Evolutionary conservation across 306 rosid genomes (phyloP), one percentile per base, ranked within the genome.

Genomic region (Neltuma alba): DNA sequence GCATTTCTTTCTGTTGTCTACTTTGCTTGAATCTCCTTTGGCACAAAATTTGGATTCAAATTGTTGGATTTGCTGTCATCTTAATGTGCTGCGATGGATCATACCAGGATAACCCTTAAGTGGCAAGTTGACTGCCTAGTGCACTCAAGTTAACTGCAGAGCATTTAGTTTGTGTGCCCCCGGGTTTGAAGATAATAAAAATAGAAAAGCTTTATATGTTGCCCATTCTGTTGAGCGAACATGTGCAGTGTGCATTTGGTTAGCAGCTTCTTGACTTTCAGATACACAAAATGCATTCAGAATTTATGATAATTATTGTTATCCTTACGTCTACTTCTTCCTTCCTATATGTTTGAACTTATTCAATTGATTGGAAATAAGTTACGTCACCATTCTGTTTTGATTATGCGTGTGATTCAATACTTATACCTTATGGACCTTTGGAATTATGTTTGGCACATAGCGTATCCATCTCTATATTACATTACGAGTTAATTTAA

Each of bases 1-100:
- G 33, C 81, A 40, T 61, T 84, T 84, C 54, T 74, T 70, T 64
- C 33, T 10, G 38, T 54, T 73, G 54, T 79, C 63, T 68, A 36
- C 79, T 55, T 20, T 54, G 9, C 55, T 57, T 33, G 83, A 73
- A 70, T 42, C 50, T 72, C 80, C 69, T 79, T 42, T 25, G 37
- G 54, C 10, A 34, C 25, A 40, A 25, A 4, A 25, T 60, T 52
- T 76, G 45, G 31, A 64, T 71, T 71, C 27, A 23, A 28, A 36
- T 36, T 65, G 71, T 20, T 65, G 28, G 44, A 65, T 15, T 36
- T 36, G 11, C 42, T 18, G 47, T 37, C n/a, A 20, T 36, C 47
- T 15, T 36, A 4, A n/a, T 37, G 28, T 62, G 41, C 68, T 15
- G 21, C 40, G 7, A 62, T 15, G 23, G 23, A 31, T 20, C 15